Base-by-base conservation (phyloP, 176 grass and related monocot species). In the Rhynchospora tenuis region DNA sequence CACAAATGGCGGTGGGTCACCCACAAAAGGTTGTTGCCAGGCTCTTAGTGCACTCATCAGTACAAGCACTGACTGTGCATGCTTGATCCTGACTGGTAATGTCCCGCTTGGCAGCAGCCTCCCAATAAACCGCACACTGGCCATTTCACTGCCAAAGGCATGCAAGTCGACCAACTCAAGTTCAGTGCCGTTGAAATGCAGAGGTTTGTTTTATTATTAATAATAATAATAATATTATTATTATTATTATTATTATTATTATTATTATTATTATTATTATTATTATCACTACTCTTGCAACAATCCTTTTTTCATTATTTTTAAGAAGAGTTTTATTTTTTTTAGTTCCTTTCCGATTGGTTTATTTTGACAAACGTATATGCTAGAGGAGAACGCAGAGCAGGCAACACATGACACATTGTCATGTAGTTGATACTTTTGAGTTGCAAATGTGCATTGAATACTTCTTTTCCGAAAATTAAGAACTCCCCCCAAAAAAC, bases 131-230 rank as follows among this genome's bases (percentile, higher is more conserved):
- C 88, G 86, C 16, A 95, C 92, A 19, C 83, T 95, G 5, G 92
- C 88, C 64, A n/a, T 98, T 33, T 60, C 86, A 0, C 79, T 98
- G 3, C 92, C 95, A 15, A 80, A 12, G 20, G 62, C 90, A 0
- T 98, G 95, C 86, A 80, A 81, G 22, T 76, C 84, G 17, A 76
- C 73, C 10, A 76, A 76, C 15, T 76, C 73, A 0, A 74, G 22
- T 83, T 84, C 95, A 6, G 91, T 93, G 31, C 92, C 95, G 1
- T 84, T 98, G 14, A 85, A 93, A 60, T 98, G 95, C 90, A 59
- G 42, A 88, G 94, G 85, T 87, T 22, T 52, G 17, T 19, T 29
- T n/a, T n/a, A n/a, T n/a, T n/a, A n/a, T n/a, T n/a, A n/a, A n/a
- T n/a, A n/a, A n/a, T n/a, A n/a, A n/a, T n/a, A n/a, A n/a, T n/a